phyloP scores from a whole-genome alignment of 257 asterid species.

The Lycium barbarum region DNA sequence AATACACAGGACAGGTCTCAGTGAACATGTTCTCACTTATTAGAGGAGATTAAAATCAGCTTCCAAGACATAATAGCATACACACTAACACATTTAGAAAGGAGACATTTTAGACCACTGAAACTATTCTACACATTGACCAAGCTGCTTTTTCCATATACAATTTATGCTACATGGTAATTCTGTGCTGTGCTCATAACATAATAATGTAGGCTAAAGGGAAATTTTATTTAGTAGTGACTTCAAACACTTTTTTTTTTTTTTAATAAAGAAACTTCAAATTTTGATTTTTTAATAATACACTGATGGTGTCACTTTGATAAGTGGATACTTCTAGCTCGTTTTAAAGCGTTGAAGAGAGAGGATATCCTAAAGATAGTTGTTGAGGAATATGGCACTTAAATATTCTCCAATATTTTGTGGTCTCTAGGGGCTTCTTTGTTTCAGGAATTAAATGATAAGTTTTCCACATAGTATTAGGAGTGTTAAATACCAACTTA shows the following conservation, averaged over 20 bases:
- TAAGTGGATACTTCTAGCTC: too few relatives aligned
- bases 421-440: background rate
- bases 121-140: background rate
- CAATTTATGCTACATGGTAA: conserved; percentile 1
- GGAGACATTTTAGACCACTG: background rate
- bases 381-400: background rate
- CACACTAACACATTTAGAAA: background rate
- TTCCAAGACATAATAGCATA: background rate
- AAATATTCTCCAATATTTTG: background rate
- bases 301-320: too few relatives aligned
- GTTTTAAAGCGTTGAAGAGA: too few relatives aligned
- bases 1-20: conserved; percentile 14
- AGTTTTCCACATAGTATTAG: background rate
- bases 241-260: background rate
- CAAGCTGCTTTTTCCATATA: background rate
- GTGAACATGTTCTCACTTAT: background rate
- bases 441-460: background rate
- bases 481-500: background rate
- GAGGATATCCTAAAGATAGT: too few relatives aligned
- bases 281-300: background rate
- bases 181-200: background rate
- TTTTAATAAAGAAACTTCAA: background rate
- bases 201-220: background rate
- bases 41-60: background rate
- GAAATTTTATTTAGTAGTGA: background rate